phyloP scores from a whole-genome alignment of 257 asterid species.

The Gynochthodes officinalis region DNA sequence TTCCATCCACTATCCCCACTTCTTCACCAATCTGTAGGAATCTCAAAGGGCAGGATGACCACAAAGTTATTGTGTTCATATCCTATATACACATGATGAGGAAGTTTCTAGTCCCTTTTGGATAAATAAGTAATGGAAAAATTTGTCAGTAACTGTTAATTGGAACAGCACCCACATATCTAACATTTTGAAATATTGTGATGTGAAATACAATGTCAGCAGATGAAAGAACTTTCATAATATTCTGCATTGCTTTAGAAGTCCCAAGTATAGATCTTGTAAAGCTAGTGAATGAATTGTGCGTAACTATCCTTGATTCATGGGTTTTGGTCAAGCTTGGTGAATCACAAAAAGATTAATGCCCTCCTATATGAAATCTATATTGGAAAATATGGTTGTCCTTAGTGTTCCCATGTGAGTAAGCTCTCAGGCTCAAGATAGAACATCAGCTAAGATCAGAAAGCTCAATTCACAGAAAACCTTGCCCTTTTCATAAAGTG shows the following conservation, averaged over 20 bases:
- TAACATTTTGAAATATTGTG: background rate
- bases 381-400: background rate
- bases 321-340: background rate
- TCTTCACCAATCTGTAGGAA: background rate
- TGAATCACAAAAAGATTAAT: background rate
- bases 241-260: background rate
- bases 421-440: background rate
- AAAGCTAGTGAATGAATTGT: background rate
- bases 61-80: background rate
- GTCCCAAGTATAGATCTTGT: background rate
- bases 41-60: conserved; percentile 5
- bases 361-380: background rate
- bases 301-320: background rate
- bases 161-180: background rate
- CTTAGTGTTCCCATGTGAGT: background rate
- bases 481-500: background rate
- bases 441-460: background rate
- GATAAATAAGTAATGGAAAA: background rate
- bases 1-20: background rate
- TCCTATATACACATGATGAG: background rate
- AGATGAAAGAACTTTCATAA: background rate
- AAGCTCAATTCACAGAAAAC: background rate
- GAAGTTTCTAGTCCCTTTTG: background rate
- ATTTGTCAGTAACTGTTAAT: background rate
- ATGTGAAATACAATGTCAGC: background rate